Evolutionary conservation across 495 filamentous ascomycete genomes (phyloP).

Genomic region (Penicillium manginii): DNA sequence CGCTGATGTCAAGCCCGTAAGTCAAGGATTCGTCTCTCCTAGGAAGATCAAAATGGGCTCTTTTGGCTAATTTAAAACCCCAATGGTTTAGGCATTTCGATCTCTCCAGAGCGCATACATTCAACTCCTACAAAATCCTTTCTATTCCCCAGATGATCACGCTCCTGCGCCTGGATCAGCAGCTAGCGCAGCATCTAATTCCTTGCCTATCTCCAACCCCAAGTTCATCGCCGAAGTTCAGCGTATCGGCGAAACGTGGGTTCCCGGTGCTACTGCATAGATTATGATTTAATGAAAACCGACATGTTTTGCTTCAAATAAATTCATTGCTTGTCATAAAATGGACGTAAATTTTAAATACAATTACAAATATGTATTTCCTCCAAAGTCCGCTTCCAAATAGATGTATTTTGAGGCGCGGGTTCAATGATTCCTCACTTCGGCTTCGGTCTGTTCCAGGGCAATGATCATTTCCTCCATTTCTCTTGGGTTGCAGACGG

Average conservation of each 20-base stretch:
- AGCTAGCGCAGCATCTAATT: conserved; percentile 34
- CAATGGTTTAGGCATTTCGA: conserved; percentile 69
- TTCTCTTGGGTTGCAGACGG: conserved; percentile 82
- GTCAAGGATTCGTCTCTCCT: conserved; percentile 24
- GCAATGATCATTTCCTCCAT: conserved; percentile 74
- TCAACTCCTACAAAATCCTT: conserved; percentile 87
- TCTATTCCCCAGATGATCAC: conserved; percentile 89
- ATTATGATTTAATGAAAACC: conserved; percentile 19
- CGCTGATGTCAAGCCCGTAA: conserved; percentile 77
- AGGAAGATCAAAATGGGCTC: background rate
- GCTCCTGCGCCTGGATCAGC: conserved; percentile 46
- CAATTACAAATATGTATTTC: conserved; percentile 11
- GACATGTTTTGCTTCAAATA: background rate
- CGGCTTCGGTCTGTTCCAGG: conserved; percentile 72
- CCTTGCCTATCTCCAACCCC: conserved; percentile 74
- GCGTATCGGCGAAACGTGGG: conserved; percentile 74
- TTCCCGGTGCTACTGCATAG: conserved; percentile 55
- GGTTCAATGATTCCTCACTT: conserved; percentile 25
- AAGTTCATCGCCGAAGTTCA: conserved; percentile 82
- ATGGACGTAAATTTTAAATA: conserved; percentile 27
- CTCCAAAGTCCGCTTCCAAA: background rate
- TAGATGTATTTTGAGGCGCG: conserved; percentile 1
- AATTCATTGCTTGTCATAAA: conserved; percentile 1
- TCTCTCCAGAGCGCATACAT: conserved; percentile 93
- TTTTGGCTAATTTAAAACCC: background rate